Percentiles rank a stretch among this genome's conserved stretches.
Evolutionary conservation across 805 yeast species (phyloP).

Genomic region (Nakazawaea wyomingensis): DNA sequence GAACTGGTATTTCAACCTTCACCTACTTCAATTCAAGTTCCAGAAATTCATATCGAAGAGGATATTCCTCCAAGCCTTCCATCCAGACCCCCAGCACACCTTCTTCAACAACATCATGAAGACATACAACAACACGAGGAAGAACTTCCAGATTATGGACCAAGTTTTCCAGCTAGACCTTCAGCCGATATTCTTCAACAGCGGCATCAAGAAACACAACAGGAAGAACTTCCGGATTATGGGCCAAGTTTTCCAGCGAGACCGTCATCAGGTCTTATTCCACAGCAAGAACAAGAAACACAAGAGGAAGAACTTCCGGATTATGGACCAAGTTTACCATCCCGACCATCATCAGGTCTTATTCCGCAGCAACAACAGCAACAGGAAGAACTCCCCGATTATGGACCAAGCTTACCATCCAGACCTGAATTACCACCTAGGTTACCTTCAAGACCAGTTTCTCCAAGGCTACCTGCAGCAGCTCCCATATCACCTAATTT

Average conservation of each 20-base stretch:
- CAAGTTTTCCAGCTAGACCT: neutral
- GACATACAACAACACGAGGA: neutral
- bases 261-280: too few species aligned
- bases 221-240: neutral
- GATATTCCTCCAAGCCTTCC: neutral
- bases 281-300: too few species aligned
- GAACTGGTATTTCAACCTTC: neutral
- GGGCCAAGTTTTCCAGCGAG: neutral
- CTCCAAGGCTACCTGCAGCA: neutral
- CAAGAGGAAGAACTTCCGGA: too few species aligned
- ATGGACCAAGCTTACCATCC: neutral
- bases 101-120: too few species aligned
- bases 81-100: neutral
- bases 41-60: neutral
- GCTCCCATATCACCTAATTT: neutral
- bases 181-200: too few species aligned
- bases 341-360: too few species aligned
- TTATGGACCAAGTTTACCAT: too few species aligned
- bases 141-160: neutral
- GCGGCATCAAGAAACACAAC: too few species aligned
- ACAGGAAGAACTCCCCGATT: neutral
- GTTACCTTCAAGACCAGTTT: neutral
- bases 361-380: neutral
- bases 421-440: conserved; percentile 1
- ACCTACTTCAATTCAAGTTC: neutral